phyloP scores from a whole-genome alignment of 169 alveolate species.

The Toxoplasma gondii region DNA sequence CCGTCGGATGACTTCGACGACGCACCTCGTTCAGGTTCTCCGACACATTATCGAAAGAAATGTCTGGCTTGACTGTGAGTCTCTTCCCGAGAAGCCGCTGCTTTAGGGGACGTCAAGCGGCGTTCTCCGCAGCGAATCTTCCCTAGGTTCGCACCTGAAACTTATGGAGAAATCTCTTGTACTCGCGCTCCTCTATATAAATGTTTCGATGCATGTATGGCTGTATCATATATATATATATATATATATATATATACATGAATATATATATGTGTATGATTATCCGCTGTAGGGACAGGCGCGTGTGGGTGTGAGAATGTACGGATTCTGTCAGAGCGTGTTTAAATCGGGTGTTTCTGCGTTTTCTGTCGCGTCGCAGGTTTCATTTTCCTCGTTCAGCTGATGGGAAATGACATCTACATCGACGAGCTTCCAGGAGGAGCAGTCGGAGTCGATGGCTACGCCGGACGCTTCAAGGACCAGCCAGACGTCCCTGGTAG shows the following conservation, averaged over 20 bases:
- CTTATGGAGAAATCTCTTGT: too few species aligned
- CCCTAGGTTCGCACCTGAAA: neutral
- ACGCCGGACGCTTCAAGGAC: neutral
- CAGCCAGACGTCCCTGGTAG: neutral
- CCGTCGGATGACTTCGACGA: conserved; percentile 57
- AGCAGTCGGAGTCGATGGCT: conserved; percentile 47
- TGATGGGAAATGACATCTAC: conserved; percentile 56
- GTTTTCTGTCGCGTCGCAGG: conserved; percentile 8
- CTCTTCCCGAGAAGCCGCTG: neutral
- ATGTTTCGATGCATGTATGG: too few species aligned
- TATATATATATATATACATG: too few species aligned
- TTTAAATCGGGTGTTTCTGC: too few species aligned
- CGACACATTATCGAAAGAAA: conserved; percentile 43
- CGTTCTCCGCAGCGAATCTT: neutral
- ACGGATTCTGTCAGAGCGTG: too few species aligned
- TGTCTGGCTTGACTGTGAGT: conserved; percentile 59
- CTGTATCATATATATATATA: too few species aligned
- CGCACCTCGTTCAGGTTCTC: conserved; percentile 61
- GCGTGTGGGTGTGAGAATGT: too few species aligned
- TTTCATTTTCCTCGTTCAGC: conserved; percentile 58
- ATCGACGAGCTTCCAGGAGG: conserved; percentile 67
- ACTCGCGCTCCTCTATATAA: too few species aligned
- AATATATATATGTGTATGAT: too few species aligned
- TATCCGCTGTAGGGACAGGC: too few species aligned
- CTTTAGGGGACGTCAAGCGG: neutral